A percentile compares a stretch with the other conserved stretches of the same genome.
Conservation (phyloP, 2,329 filamentous ascomycete species). For the Neofusicoccum umdonicola region DNA sequence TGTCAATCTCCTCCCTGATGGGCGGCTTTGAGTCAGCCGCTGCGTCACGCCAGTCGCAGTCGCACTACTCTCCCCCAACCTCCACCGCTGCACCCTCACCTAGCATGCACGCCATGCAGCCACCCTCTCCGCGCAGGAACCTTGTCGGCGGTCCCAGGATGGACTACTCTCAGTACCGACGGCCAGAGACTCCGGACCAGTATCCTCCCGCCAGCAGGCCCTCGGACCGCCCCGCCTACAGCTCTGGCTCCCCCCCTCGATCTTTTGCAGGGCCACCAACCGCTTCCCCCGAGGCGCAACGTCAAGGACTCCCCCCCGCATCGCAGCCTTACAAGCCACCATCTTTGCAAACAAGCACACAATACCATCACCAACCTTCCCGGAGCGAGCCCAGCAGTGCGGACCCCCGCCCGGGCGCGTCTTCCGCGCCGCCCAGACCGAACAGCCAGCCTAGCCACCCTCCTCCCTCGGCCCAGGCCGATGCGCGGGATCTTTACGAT, state of each 20-base stretch:
- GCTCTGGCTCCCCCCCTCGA: conserved; percentile 32
- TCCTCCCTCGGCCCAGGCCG: conserved; percentile 26
- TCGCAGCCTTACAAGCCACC: conserved; percentile 31
- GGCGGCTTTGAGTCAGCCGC: conserved; percentile 52
- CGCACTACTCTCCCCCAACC: conserved; percentile 47
- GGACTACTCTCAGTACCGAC: conserved; percentile 36
- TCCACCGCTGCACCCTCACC: conserved; percentile 35
- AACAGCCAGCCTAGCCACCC: conserved; percentile 39
- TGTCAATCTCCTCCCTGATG: conserved; percentile 73
- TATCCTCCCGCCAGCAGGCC: conserved; percentile 30
- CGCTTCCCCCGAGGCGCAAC: conserved; percentile 35
- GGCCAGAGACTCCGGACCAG: conserved; percentile 38
- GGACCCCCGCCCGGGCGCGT: conserved; percentile 7
- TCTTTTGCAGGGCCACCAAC: conserved; percentile 17
- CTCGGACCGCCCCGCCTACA: conserved; percentile 28
- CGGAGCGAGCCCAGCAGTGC: conserved; percentile 5
- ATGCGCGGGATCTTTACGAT: conserved; percentile 27
- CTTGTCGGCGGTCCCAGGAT: conserved; percentile 30
- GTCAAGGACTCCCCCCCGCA: conserved; percentile 30
- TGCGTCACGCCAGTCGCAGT: conserved; percentile 34
- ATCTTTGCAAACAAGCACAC: not conserved
- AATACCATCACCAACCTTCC: conserved; percentile 6
- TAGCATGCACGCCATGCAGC: conserved; percentile 43
- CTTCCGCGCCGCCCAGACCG: conserved; percentile 34
- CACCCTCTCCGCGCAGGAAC: conserved; percentile 44